Conservation (phyloP, 2,329 filamentous ascomycete species). For the Thielaviopsis ethacetica region DNA sequence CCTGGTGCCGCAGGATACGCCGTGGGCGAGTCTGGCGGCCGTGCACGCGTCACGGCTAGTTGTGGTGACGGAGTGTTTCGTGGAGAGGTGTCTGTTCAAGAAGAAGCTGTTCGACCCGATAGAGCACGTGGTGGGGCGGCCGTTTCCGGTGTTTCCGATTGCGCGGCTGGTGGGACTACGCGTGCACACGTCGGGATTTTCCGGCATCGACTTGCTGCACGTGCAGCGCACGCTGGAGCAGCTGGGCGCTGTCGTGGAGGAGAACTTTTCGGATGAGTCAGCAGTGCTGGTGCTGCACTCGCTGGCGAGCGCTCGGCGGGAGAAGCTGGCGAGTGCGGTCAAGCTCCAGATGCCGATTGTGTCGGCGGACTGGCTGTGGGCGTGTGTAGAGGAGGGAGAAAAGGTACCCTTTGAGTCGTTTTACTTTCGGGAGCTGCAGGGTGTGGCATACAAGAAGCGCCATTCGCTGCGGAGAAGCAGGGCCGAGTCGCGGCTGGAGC, state of each 20-base stretch:
- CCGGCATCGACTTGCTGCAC: constrained; percentile 71
- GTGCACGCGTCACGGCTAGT: not conserved
- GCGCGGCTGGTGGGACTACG: constrained; percentile 50
- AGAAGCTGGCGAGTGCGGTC: constrained; percentile 65
- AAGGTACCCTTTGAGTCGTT: too few relatives aligned
- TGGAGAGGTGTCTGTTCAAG: constrained; percentile 72
- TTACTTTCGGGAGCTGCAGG: too few relatives aligned
- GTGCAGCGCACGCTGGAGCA: constrained; percentile 60
- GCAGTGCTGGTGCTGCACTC: constrained; percentile 63
- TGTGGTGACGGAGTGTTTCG: constrained; percentile 76
- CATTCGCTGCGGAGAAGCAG: not conserved
- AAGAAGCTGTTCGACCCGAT: constrained; percentile 55
- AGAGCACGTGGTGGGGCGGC: constrained; percentile 57
- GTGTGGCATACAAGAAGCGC: too few relatives aligned
- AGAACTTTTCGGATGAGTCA: constrained; percentile 54
- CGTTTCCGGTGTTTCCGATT: constrained; percentile 57
- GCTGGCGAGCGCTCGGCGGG: constrained; percentile 38
- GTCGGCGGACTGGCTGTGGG: constrained; percentile 67
- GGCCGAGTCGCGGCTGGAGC: too few relatives aligned
- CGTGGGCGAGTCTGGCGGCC: not conserved
- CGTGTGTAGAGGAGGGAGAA: constrained; percentile 42
- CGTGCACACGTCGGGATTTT: constrained; percentile 70
- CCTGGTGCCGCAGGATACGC: constrained; percentile 32
- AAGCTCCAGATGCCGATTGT: constrained; percentile 71
- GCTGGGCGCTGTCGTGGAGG: constrained; percentile 66